Conservation (phyloP, 257 asterid genomes). For the Primulina huaijiensis region DNA sequence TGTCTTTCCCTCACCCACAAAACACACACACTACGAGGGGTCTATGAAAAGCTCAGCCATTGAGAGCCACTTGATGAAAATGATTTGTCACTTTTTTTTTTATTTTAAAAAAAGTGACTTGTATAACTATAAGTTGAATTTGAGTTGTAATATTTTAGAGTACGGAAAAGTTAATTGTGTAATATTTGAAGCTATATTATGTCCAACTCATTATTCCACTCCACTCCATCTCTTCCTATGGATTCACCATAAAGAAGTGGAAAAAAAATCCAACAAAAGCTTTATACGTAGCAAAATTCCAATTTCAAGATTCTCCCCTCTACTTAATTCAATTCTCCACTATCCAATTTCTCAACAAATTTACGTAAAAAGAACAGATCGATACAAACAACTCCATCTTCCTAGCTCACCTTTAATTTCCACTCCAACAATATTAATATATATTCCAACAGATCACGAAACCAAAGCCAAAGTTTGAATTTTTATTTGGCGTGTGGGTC, state of each 20-base stretch:
- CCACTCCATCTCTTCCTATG: constrained; percentile 22
- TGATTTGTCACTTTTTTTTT: constrained; percentile 29
- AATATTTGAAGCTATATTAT: constrained; percentile 19
- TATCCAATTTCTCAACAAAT: background rate
- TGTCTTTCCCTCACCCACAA: background rate
- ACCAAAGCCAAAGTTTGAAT: constrained; percentile 21
- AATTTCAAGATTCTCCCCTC: constrained; percentile 38
- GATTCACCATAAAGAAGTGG: constrained; percentile 41
- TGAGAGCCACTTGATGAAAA: constrained; percentile 34
- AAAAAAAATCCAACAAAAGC: constrained; percentile 12
- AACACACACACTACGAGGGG: background rate
- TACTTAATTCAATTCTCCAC: background rate
- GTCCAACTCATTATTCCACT: constrained; percentile 31
- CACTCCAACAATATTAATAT: constrained; percentile 18
- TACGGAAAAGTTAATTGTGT: background rate
- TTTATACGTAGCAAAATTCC: constrained; percentile 40
- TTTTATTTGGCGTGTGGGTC: constrained; percentile 47
- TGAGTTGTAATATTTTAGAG: background rate
- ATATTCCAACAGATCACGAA: constrained; percentile 38
- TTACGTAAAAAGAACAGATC: constrained; percentile 21
- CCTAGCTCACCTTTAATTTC: background rate
- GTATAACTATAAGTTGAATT: background rate
- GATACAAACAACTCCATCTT: constrained; percentile 42
- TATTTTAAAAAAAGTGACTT: no score
- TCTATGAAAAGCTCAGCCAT: constrained; percentile 46